Base-by-base conservation (phyloP, 441 rosid genomes). In the Gossypium armourianum region DNA sequence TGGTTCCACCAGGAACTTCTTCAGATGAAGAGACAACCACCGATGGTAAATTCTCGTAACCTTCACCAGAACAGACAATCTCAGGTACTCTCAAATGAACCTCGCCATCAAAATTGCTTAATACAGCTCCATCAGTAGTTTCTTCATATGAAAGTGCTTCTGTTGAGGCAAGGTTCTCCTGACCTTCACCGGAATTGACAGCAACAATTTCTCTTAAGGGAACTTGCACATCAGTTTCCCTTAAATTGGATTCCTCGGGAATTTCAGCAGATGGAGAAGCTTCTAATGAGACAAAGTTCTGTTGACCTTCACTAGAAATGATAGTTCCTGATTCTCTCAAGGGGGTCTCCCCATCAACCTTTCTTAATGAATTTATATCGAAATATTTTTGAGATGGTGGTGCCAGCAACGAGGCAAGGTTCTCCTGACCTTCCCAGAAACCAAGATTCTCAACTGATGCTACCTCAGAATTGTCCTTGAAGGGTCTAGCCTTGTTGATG, bases 391-490 rank as follows among this genome's bases (percentile, higher is more conserved):
- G 13, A 16, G 61, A 29, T 26, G 47, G 29, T 8, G 59, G 28
- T 59, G 49, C 45, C 4, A 17, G 24, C 58, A 43, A n/a, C 3
- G 29, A 71, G 43, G 57, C 40, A 49, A 15, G 68, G 28, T 69
- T 2, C 53, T 26, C 24, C 21, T 15, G 59, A 43, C 45, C 61
- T 50, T 53, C 45, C 55, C 47, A 49, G 26, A 24, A 68, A 67
- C 68, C 17, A 21, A 62, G 28, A 15, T 13, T 57, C 68, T 40
- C 72, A 19, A 72, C 59, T 55, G 64, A 53, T 53, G 62, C 13
- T 59, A 59, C 74, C 12, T 53, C 72, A 62, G 74, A 67, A 68
- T 58, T 63, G 68, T 62, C 75, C 19, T 71, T 28, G 47, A 1
- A 1, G 2, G 55, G 73, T 58, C 62, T 28, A 67, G 66, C 70